phyloP scores from a whole-genome alignment of 2,329 filamentous ascomycete species.

The Fusarium robinianum region DNA sequence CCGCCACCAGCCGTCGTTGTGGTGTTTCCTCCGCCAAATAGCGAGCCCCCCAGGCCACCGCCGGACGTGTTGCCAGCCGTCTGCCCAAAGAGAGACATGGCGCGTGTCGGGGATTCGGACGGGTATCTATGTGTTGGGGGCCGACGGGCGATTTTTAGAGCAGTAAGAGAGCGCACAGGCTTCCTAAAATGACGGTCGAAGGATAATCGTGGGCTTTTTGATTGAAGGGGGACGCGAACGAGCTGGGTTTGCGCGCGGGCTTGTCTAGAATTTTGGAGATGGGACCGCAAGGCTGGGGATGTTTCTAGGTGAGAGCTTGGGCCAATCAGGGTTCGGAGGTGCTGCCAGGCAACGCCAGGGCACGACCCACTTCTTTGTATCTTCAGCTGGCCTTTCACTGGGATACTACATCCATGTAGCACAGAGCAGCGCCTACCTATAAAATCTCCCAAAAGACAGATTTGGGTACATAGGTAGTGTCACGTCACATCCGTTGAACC shows the following conservation, averaged over 20 bases:
- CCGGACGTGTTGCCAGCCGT: constrained; percentile 29
- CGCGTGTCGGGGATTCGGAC: constrained; percentile 17
- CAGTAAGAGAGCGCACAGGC: too few species aligned
- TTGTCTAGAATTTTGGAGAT: constrained; percentile 41
- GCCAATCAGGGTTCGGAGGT: constrained; percentile 38
- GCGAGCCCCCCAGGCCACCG: constrained; percentile 25
- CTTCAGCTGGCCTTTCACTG: too few species aligned
- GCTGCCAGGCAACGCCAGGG: constrained; percentile 23
- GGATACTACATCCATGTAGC: too few species aligned
- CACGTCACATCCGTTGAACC: too few species aligned
- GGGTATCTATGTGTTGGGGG: too few species aligned
- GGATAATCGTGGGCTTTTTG: too few species aligned
- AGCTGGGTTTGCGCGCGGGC: constrained; percentile 31
- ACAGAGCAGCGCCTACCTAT: too few species aligned
- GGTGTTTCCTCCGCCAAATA: constrained; percentile 34
- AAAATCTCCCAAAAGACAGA: too few species aligned
- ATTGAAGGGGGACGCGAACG: constrained; percentile 8
- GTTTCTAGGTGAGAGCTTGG: constrained; percentile 39
- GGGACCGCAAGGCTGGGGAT: constrained; percentile 35
- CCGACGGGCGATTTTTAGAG: not conserved
- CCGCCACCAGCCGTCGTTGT: constrained; percentile 37
- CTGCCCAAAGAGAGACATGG: constrained; percentile 45
- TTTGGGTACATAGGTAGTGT: too few species aligned
- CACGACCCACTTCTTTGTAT: constrained; percentile 3
- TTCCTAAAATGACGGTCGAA: too few species aligned